Percentiles rank a stretch among this genome's conserved stretches.
These are phyloP conservation scores for Fusarium sacchari DNA, from an alignment of 2,329 filamentous ascomycete species.

Conservation along the genomic window DNA sequence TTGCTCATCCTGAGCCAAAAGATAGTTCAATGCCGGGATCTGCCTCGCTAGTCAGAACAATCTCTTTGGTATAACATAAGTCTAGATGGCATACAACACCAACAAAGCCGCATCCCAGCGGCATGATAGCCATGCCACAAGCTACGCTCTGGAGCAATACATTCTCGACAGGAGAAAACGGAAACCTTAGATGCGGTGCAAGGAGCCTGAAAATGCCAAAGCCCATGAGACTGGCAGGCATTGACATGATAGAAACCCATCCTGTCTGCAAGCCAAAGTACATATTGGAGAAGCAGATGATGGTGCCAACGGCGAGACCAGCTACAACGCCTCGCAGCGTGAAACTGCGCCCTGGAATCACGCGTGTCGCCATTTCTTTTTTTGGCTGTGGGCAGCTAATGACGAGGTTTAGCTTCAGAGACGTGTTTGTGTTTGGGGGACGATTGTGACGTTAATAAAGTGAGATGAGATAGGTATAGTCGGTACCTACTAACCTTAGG, in stretches of 20 bases:
- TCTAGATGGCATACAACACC: constrained; percentile 69
- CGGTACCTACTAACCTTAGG: neutral
- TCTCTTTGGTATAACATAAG: neutral
- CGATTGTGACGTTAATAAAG: constrained; percentile 1
- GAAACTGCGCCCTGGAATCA: constrained; percentile 72
- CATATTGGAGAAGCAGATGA: constrained; percentile 97
- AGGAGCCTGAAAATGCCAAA: constrained; percentile 92
- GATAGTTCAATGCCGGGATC: constrained; percentile 89
- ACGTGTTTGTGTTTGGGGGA: neutral
- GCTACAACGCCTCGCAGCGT: constrained; percentile 83
- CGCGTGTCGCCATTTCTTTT: constrained; percentile 35
- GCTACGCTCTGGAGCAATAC: constrained; percentile 96
- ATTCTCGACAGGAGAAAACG: constrained; percentile 95
- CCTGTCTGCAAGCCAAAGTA: constrained; percentile 96
- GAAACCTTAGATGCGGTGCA: constrained; percentile 75
- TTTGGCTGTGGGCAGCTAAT: neutral
- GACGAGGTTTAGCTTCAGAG: neutral
- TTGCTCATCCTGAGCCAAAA: constrained; percentile 80
- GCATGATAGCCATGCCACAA: constrained; percentile 96
- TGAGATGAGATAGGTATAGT: neutral
- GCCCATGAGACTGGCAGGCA: constrained; percentile 93
- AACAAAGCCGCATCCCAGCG: constrained; percentile 93
- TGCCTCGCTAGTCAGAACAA: constrained; percentile 38
- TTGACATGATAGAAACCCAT: constrained; percentile 85
- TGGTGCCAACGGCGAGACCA: constrained; percentile 83